Evolutionary conservation across 1,284 basidiomycete species (phyloP), one percentile per base, ranked within the genome.

Genomic region (Peniophora sp.): DNA sequence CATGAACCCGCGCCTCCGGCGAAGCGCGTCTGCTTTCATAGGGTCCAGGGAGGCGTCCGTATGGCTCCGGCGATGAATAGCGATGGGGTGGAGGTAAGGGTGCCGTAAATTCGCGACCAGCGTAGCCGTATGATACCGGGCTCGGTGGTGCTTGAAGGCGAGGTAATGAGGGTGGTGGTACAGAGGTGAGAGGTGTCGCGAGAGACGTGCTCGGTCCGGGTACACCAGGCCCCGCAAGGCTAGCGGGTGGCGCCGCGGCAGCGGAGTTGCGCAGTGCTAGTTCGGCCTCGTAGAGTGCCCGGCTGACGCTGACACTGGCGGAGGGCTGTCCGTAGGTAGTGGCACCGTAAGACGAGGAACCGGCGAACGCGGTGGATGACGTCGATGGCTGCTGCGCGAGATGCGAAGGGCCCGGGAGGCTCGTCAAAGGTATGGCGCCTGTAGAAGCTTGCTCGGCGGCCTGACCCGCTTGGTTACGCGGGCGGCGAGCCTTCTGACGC

Each of bases 401-500:
- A 32, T 32, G 27, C 3, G 55, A 51, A 18, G 51, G 59, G 0
- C 60, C 66, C 18, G 71, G 69, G 42, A 65, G 66, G 58, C 68
- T 76, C 41, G 76, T 70, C 57, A 81, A 84, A 14, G 79, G 27
- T 6, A 32, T 12, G 27, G 27, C 27, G 27, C 27, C 27, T 32
- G 27, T 12, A 32, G 27, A 32, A 32, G 27, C 27, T 41, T 20
- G 37, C 37, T 41, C 37, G 37, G 37, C 37, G 37, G n/a, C 37
- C 37, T 41, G 37, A 15, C 37, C 58, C 52, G 60, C 63, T 51
- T 67, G 66, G 47, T 64, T 65, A 48, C 78, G 79, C 41, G 84
- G 86, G 48, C 83, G 81, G 59, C 85, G 75, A 11, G 86, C 84
- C 62, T 89, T 89, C 70, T 89, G 86, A 53, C 85, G 78, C 62